phyloP scores from a whole-genome alignment of 352 stramenopile genomes.

The Phytophthora fragariaefolia region DNA sequence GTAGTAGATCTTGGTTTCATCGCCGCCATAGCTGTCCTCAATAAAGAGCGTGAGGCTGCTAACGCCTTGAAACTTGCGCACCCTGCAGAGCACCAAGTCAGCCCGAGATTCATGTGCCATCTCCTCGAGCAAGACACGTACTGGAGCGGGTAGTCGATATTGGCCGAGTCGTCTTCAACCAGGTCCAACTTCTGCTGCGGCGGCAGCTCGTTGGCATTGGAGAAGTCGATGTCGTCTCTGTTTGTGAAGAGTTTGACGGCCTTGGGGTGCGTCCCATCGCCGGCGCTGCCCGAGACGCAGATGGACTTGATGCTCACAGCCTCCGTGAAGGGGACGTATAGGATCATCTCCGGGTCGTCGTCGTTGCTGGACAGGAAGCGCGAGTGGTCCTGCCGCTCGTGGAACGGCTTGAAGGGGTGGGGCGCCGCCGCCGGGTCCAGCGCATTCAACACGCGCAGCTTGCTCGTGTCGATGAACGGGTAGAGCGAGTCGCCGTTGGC shows the following conservation, averaged over 20 bases:
- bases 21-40: constrained; percentile 73
- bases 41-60: constrained; percentile 85
- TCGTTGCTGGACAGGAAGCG: constrained; percentile 80
- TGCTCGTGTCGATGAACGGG: constrained; percentile 88
- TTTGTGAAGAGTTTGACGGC: constrained; percentile 86
- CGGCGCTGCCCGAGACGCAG: constrained; percentile 78
- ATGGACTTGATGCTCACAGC: constrained; percentile 91
- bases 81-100: constrained; percentile 37
- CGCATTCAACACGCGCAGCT: constrained; percentile 83
- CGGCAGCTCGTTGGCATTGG: constrained; percentile 77
- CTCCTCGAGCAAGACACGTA: too few species aligned
- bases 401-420: constrained; percentile 86
- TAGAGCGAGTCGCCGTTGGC: constrained; percentile 82
- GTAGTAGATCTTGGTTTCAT: constrained; percentile 85
- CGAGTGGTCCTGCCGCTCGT: constrained; percentile 71
- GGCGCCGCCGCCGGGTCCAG: constrained; percentile 60
- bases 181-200: constrained; percentile 81
- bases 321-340: constrained; percentile 89
- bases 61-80: constrained; percentile 88
- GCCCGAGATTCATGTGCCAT: too few species aligned
- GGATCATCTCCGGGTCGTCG: constrained; percentile 84
- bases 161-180: constrained; percentile 66
- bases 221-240: constrained; percentile 89
- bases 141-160: constrained; percentile 85
- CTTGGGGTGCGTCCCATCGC: constrained; percentile 82